These are phyloP conservation scores for Isoetes engelmannii DNA, from an alignment of 83 land plant species.

Conservation along the genomic window DNA sequence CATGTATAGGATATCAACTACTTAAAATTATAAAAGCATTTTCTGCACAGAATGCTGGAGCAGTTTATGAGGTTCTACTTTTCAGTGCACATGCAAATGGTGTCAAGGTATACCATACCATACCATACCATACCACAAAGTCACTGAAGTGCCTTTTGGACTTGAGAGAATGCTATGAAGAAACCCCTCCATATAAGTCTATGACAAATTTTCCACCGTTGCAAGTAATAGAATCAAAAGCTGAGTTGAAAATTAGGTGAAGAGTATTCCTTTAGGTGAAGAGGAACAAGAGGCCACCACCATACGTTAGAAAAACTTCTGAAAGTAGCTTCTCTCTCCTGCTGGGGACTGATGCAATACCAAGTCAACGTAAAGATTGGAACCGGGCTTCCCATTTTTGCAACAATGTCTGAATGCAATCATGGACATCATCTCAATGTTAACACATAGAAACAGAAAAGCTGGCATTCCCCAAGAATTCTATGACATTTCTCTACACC, in stretches of 20 bases:
- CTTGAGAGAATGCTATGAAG: constrained; percentile 60
- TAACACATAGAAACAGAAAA: too few relatives aligned
- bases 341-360: constrained; percentile 71
- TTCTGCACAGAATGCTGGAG: too few relatives aligned
- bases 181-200: constrained; percentile 86
- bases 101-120: too few relatives aligned
- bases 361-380: not conserved
- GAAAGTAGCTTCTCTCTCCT: constrained; percentile 84
- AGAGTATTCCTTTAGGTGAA: constrained; percentile 78
- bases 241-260: constrained; percentile 74
- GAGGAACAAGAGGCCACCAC: constrained; percentile 66
- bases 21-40: too few relatives aligned
- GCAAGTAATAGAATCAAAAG: constrained; percentile 31
- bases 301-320: constrained; percentile 81
- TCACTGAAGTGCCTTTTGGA: constrained; percentile 53
- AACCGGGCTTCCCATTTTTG: not conserved
- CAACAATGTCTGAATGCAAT: too few relatives aligned
- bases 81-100: too few relatives aligned
- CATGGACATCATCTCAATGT: too few relatives aligned
- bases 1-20: too few relatives aligned
- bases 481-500: too few relatives aligned
- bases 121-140: constrained; percentile 72
- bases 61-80: too few relatives aligned
- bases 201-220: constrained; percentile 84
- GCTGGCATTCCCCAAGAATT: too few relatives aligned